Evolutionary conservation across 176 grass and related monocot species (phyloP), one percentile per base, ranked within the genome.

Genomic region (Eleusine coracana): DNA sequence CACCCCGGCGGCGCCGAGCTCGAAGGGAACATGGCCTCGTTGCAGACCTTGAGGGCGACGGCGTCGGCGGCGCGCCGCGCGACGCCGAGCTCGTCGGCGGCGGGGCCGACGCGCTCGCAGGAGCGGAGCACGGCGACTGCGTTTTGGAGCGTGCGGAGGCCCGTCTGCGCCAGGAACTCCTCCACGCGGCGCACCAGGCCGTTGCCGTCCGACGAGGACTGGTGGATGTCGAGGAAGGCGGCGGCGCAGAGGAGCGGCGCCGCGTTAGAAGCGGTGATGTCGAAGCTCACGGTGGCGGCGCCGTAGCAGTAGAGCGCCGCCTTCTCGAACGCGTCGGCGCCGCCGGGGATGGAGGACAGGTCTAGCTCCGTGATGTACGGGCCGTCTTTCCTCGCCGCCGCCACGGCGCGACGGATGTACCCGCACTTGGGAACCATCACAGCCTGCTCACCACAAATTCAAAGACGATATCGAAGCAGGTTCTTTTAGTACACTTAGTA

Each of bases 371-470:
- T 18, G 74, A 64, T 17, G 0, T 46, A 46, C 10, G 75, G 50
- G 38, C 85, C 37, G 0, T 48, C 25, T 13, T 62, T 63, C 10
- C 80, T 59, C 39, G 84, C 62, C 12, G 90, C 82, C 38, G 86
- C 68, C 8, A 98, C 62, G 64, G 75, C 86, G 11, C 83, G 78
- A 36, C 87, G 67, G 74, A 98, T 91, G 85, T 93, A 90, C 0
- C 96, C 79, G 37, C 91, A 93, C 87, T 88, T 95, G n/a, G 89
- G 81, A 61, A 92, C 87, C 84, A 98, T 88, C 77, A 90, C 83
- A 21, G 92, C 86, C 92, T 98, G 79, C 0, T 6, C 4, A 46
- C 25, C 25, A 25, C 25, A 25, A 25, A 25, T 25, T 25, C 0
- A 25, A 25, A 25, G 25, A 0, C 25, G 25, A 25, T 25, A 25